phyloP scores from a whole-genome alignment of 2,329 filamentous ascomycete genomes.

The Cercospora janseana region DNA sequence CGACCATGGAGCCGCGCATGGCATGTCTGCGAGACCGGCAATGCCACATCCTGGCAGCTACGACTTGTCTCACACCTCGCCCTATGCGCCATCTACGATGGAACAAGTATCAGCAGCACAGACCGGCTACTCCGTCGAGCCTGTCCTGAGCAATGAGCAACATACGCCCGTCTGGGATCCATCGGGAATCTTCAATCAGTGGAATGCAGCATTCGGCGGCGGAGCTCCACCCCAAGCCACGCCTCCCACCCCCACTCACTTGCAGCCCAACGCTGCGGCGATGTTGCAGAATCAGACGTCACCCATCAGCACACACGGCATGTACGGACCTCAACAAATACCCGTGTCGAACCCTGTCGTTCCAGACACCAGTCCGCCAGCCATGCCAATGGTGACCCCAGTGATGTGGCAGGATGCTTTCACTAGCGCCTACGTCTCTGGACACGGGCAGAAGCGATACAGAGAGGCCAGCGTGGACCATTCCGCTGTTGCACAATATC shows the following conservation, averaged over 20 bases:
- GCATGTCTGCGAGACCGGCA: slow-evolving; percentile 20
- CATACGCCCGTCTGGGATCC: slow-evolving; percentile 37
- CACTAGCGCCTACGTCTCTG: slow-evolving; percentile 37
- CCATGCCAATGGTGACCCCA: slow-evolving; percentile 44
- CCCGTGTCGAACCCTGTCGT: slow-evolving; percentile 23
- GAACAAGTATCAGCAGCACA: slow-evolving; percentile 28
- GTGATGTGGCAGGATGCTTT: slow-evolving; percentile 54
- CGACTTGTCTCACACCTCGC: slow-evolving; percentile 21
- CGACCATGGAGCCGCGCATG: slow-evolving; percentile 23
- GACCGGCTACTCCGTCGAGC: slow-evolving; percentile 28
- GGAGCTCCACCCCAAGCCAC: slow-evolving; percentile 47
- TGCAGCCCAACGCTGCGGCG: slow-evolving; percentile 27
- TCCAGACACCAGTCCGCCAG: slow-evolving; percentile 22
- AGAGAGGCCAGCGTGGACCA: slow-evolving; percentile 43
- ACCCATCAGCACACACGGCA: slow-evolving; percentile 23
- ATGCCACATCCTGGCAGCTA: slow-evolving; percentile 28
- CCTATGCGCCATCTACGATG: slow-evolving; percentile 26
- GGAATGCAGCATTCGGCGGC: slow-evolving; percentile 91
- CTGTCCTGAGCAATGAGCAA: slow-evolving; percentile 32
- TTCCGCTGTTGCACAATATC: slow-evolving; percentile 23
- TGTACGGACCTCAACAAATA: slow-evolving; percentile 28
- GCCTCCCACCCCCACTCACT: slow-evolving; percentile 37
- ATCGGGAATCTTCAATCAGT: slow-evolving; percentile 64
- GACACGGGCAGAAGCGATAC: slow-evolving; percentile 45
- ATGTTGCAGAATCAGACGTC: slow-evolving; percentile 41